Conservation (phyloP, 2,329 filamentous ascomycete genomes). For the Tolypocladium endophyticum region DNA sequence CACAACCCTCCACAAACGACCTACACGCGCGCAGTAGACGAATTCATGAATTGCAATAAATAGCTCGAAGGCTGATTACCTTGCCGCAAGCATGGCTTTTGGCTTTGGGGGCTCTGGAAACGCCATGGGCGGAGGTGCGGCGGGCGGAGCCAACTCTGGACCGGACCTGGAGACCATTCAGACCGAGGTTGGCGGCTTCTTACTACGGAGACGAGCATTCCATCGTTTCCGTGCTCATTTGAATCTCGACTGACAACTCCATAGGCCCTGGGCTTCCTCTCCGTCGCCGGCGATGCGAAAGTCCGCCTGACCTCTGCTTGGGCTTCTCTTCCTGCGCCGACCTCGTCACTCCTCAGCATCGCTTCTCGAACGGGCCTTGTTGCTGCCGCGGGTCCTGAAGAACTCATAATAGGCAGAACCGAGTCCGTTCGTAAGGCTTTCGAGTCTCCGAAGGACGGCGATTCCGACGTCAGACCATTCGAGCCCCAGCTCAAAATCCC, state of each 20-base stretch:
- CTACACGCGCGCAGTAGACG: neutral
- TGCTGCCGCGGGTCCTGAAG: constrained; percentile 77
- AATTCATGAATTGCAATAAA: constrained; percentile 15
- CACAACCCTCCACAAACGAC: neutral
- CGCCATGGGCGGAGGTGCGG: constrained; percentile 28
- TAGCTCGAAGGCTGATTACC: constrained; percentile 19
- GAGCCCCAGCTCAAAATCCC: constrained; percentile 63
- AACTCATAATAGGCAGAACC: constrained; percentile 65
- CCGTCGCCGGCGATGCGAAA: constrained; percentile 71
- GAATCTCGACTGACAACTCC: neutral
- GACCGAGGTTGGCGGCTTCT: constrained; percentile 54
- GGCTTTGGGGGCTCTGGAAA: constrained; percentile 41
- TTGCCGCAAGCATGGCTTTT: constrained; percentile 50
- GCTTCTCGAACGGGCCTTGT: constrained; percentile 72
- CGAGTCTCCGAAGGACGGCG: constrained; percentile 43
- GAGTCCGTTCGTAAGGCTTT: constrained; percentile 71
- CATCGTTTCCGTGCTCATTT: neutral
- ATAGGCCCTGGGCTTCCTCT: constrained; percentile 71
- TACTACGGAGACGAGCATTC: neutral
- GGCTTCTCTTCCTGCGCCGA: constrained; percentile 64
- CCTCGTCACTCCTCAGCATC: constrained; percentile 74
- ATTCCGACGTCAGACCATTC: constrained; percentile 59
- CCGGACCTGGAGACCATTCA: constrained; percentile 66
- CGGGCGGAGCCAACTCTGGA: constrained; percentile 34
- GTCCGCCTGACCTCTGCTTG: constrained; percentile 71